These are phyloP conservation scores for Tylopilus balloui DNA, from an alignment of 768 basidiomycete genomes.

Conservation along the genomic window DNA sequence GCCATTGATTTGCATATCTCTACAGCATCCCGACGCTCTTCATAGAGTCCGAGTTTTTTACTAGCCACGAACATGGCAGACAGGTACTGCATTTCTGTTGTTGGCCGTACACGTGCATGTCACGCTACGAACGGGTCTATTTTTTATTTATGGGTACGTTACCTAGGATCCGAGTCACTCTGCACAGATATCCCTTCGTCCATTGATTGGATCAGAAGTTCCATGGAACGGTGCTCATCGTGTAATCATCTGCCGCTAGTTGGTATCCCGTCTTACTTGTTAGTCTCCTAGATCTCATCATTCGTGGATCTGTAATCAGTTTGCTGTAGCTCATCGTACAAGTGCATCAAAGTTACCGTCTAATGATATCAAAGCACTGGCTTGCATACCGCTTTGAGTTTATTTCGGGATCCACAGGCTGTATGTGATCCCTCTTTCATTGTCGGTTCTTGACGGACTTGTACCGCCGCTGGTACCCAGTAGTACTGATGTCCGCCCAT, in stretches of 20 bases:
- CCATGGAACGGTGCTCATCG: not conserved
- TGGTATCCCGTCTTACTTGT: not conserved
- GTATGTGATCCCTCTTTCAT: not conserved
- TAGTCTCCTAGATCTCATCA: not conserved
- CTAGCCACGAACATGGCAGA: not conserved
- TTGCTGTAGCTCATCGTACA: not conserved
- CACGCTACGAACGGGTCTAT: not conserved
- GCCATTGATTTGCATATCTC: not conserved
- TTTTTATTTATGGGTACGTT: conserved; percentile 10
- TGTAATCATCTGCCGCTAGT: not conserved
- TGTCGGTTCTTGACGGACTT: not conserved
- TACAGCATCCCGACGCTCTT: conserved; percentile 8
- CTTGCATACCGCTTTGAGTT: too few species aligned
- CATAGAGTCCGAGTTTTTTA: not conserved
- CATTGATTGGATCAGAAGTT: conserved; percentile 8
- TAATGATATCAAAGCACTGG: not conserved
- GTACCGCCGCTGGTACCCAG: too few species aligned
- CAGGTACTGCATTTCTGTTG: conserved; percentile 12
- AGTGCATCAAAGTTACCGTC: not conserved
- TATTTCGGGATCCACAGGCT: not conserved
- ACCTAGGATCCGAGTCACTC: not conserved
- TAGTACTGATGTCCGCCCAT: too few species aligned
- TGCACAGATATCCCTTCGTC: not conserved
- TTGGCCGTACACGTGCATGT: not conserved
- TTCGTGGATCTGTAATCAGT: conserved; percentile 3